Percentiles rank a stretch among this genome's conserved stretches.
Evolutionary conservation across 2,329 filamentous ascomycete genomes (phyloP).

Genomic region (Ophiocordyceps camponoti-leonardi): DNA sequence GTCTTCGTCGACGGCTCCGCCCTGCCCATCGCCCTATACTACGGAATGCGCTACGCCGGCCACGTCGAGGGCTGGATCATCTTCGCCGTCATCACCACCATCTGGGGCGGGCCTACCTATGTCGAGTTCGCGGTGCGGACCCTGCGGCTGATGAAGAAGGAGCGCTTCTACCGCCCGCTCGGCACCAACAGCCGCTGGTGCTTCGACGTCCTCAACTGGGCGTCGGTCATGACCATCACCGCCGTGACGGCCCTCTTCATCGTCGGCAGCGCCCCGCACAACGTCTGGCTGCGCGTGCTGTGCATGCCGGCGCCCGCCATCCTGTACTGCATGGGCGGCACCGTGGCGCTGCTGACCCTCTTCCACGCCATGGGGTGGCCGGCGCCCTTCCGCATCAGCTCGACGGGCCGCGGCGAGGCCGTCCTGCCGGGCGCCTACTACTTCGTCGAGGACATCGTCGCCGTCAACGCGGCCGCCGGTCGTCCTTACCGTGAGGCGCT

Average conservation of each 20-base stretch:
- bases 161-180: conserved; percentile 31
- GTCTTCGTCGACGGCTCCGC: conserved; percentile 25
- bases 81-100: conserved; percentile 35
- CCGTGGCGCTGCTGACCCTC: conserved; percentile 19
- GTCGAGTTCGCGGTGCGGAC: conserved; percentile 32
- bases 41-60: conserved; percentile 26
- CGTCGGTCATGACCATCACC: conserved; percentile 27
- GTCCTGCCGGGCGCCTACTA: conserved; percentile 46
- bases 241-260: conserved; percentile 32
- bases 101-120: conserved; percentile 37
- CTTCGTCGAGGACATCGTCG: conserved; percentile 49
- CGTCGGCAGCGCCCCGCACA: conserved; percentile 30
- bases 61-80: conserved; percentile 22
- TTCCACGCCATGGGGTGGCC: conserved; percentile 19
- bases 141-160: conserved; percentile 28
- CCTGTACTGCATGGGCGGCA: conserved; percentile 26
- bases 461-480: conserved; percentile 45
- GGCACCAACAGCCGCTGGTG: conserved; percentile 27
- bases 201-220: conserved; percentile 30
- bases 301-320: conserved; percentile 34
- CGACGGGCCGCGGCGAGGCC: conserved; percentile 36
- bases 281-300: conserved; percentile 29
- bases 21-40: conserved; percentile 34
- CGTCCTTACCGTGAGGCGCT: conserved; percentile 23
- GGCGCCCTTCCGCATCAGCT: conserved; percentile 46